Evolutionary conservation across 768 basidiomycete species (phyloP), one percentile per base, ranked within the genome.

Genomic region (Tylopilus felleus): DNA sequence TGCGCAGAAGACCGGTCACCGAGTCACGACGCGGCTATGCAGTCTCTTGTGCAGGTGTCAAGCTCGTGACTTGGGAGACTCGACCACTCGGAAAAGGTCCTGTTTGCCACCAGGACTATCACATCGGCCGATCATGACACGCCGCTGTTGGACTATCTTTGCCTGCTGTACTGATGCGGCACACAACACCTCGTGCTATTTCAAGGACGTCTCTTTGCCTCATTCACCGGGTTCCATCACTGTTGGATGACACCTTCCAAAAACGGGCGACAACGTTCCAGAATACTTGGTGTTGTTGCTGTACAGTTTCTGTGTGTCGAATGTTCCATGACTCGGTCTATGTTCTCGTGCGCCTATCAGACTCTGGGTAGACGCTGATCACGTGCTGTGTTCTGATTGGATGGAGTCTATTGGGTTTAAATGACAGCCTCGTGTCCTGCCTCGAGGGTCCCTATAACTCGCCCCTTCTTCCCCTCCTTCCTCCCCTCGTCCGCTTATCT

Each of bases 341-440:
- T 27, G 33, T 35, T 17, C 16, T 43, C 42, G 42, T 43, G 29
- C 25, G 36, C 17, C 35, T 22, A 16, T 33, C 12, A 31, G 14
- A 33, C 19, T 17, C 35, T 40, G n/a, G 39, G 19, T 21, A 27
- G 49, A 25, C 38, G 52, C 52, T 22, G 53, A 40, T 67, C 64
- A 67, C 66, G 66, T 66, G 61, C 8, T 21, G 19, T 1, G 5
- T 19, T 45, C 0, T 57, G 62, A 68, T 68, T 68, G 67, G 67
- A 0, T 9, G 29, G 42, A 12, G 21, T 46, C 51, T 55, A 47
- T 65, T 54, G 65, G 60, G 39, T 22, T 16, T 33, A 42, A 43
- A 44, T 29, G 16, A 8, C 21, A 5, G 60, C 67, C 67, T 68
- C 67, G 60, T 68, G 67, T 52, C 44, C 0, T 2, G 60, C 68